Evolutionary conservation across 345 rosid species (phyloP), one percentile per base, ranked within the genome.

Genomic region (Anacardium occidentale): DNA sequence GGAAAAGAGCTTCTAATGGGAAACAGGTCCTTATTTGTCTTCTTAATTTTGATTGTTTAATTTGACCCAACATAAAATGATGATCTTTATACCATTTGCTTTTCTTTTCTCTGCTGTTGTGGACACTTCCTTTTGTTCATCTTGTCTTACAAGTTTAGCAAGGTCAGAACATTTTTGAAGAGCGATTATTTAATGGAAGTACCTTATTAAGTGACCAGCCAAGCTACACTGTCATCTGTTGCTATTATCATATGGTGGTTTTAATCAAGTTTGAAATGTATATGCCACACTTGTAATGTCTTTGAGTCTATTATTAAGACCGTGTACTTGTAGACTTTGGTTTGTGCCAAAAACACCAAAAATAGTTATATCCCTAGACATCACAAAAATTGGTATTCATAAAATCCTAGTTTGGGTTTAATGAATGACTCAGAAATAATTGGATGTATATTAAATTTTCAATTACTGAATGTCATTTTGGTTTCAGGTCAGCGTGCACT

Each of bases 1-100:
- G 91, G 67, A 93, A 83, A 86, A 89, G 83, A 78, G 99, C 99
- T 76, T 76, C 85, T 64, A 93, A 89, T 66, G 98, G 98, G 68
- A 85, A 82, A 58, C 80, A 78, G 96, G 99, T 91, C 44, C 37
- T 64, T 40, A 60, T 47, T 69, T 52, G 29, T 25, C 25, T 51
- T 12, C 56, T 22, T 48, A 34, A 65, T 68, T 62, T 22, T 17
- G n/a, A 12, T 64, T 73, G 40, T 40, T 52, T 66, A 55, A 50
- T 29, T 22, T n/a, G 37, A 0, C 7, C 14, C 12, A 11, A n/a
- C 48, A 20, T 9, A 62, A 24, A 5, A 0, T 7, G 24, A 17
- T 40, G 51, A 21, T 52, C 10, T 66, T 51, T 10, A 29, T 18
- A 26, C 3, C 29, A 42, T 17, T 51, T 51, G 15, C 44, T 66